Evolutionary conservation across 1,139 yeast genomes (phyloP), one percentile per base, ranked within the genome.

Genomic region (Lizanozyma gosingica): DNA sequence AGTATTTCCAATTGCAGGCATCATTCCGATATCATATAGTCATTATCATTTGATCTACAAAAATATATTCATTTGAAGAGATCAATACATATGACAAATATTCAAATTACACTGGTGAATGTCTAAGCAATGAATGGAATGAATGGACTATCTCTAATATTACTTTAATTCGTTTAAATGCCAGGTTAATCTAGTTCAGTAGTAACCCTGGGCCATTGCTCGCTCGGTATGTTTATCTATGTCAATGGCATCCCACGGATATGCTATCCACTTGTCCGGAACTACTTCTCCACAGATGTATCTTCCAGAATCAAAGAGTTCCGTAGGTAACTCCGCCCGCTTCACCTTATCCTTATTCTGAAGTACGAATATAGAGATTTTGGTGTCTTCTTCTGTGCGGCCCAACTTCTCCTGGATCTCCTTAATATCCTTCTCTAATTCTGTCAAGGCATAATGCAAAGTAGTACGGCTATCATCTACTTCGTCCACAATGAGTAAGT

Each of bases 381-480:
- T 62, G 15, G 83, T 76, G 33, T 54, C 54, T 44, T 65, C 69
- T 37, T 60, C 52, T 18, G 50, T 44, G 51, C 72, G 60, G 14
- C 76, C 76, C 44, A 67, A 57, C 55, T 56, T 52, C 45, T 56
- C 60, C 58, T 77, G 78, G 55, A 80, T 80, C 33, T 62, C 69
- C 33, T 58, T 59, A 17, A 78, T 77, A 55, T 78, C 84, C 47
- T 76, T 72, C 48, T 75, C 67, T 43, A 78, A 57, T 52, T 78
- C 84, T 37, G 71, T 64, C 37, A 77, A 59, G 2, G 83, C 83
- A 51, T 78, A 78, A 45, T 77, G 82, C 39, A 78, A 59, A 14
- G 84, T 78, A 32, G 83, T 78, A 63, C 83, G 70, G 15, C 83
- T 77, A 53, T 78, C 84, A 55, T 78, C 84, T 36, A 78, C 84